Percentiles rank a stretch among this genome's conserved stretches.
Evolutionary conservation across 2,329 filamentous ascomycete species (phyloP).

Genomic region (Ceratocystis huliohia): DNA sequence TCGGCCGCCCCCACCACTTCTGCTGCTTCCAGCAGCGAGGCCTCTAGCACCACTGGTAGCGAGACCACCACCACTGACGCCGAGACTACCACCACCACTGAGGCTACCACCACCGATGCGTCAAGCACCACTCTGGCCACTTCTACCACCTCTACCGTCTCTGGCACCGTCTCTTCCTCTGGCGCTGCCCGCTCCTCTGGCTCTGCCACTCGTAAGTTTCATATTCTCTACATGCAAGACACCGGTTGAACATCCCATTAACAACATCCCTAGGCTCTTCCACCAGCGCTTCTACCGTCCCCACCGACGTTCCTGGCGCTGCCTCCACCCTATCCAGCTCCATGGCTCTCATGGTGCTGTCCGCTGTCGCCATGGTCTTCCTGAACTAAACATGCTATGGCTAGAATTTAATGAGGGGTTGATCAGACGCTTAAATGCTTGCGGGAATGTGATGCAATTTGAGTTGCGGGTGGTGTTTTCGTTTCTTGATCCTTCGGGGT

Average conservation of each 20-base stretch:
- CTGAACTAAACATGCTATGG: conserved; percentile 29
- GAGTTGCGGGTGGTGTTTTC: background rate
- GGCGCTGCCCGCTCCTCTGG: conserved; percentile 14
- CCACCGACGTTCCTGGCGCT: conserved; percentile 24
- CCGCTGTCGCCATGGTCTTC: conserved; percentile 32
- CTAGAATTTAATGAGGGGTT: background rate
- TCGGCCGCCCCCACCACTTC: background rate
- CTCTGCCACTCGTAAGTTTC: conserved; percentile 19
- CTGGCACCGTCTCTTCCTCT: conserved; percentile 17
- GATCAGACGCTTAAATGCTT: background rate
- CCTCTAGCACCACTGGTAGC: conserved; percentile 14
- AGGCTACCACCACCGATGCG: conserved; percentile 18
- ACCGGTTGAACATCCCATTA: background rate
- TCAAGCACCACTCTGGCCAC: conserved; percentile 22
- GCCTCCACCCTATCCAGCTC: conserved; percentile 27
- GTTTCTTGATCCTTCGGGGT: background rate
- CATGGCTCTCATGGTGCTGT: conserved; percentile 32
- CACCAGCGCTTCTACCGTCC: background rate
- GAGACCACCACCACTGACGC: conserved; percentile 21
- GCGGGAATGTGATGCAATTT: conserved; percentile 5
- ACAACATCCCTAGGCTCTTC: background rate
- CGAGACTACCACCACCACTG: conserved; percentile 21
- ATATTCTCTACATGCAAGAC: background rate
- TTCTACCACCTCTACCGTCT: conserved; percentile 23
- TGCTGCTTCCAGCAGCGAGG: conserved; percentile 15